Evolutionary conservation across 177 flowering plant genomes (phyloP).

Genomic region (Telopea speciosissima): DNA sequence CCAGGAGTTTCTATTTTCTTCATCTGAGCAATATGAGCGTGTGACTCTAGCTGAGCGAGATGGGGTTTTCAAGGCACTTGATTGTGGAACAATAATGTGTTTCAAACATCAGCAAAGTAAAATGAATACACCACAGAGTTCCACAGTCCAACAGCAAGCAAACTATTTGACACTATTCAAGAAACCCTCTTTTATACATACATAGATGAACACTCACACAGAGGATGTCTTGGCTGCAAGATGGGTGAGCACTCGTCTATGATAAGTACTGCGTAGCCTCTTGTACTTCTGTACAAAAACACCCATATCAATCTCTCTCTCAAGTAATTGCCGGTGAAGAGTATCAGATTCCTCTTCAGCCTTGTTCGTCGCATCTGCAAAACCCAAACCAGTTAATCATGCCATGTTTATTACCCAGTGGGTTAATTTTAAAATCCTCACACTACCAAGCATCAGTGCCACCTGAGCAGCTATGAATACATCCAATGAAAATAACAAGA

Average conservation of each 20-base stretch:
- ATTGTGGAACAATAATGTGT: too few species aligned
- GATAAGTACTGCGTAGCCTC: constrained; percentile 58
- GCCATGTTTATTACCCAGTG: not conserved
- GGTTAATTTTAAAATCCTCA: not conserved
- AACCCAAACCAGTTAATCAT: constrained; percentile 7
- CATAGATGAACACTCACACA: constrained; percentile 18
- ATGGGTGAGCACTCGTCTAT: constrained; percentile 65
- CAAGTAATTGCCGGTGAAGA: constrained; percentile 69
- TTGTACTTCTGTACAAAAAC: constrained; percentile 76
- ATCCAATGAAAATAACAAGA: not conserved
- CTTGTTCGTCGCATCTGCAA: constrained; percentile 65
- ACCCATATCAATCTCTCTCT: constrained; percentile 63
- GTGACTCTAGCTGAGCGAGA: too few species aligned
- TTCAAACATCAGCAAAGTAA: too few species aligned
- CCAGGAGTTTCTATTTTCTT: too few species aligned
- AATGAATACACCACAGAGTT: too few species aligned
- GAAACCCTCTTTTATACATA: not conserved
- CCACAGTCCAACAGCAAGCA: too few species aligned
- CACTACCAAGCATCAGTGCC: not conserved
- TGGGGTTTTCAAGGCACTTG: too few species aligned
- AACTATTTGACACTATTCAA: too few species aligned
- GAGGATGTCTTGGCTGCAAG: constrained; percentile 67
- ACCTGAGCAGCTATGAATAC: not conserved
- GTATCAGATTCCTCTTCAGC: constrained; percentile 79
- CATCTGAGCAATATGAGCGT: too few species aligned